Evolutionary conservation across 345 rosid species (phyloP).

Genomic region (Aethionema arabicum): DNA sequence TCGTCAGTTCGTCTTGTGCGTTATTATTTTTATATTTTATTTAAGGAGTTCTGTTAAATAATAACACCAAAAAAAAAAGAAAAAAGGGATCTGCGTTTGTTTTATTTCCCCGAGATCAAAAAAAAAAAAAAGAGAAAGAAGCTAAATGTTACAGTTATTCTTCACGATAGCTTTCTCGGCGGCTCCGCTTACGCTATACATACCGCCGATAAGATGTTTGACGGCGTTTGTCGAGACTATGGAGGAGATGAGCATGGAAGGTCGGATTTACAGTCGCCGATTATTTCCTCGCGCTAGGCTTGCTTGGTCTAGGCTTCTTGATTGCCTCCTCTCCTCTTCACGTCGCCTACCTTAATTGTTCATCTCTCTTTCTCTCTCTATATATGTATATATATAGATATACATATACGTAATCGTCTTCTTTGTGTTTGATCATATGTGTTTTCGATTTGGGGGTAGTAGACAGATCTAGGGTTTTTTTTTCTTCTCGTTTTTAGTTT

Average conservation of each 20-base stretch:
- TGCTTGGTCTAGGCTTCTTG: constrained; percentile 69
- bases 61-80: no score
- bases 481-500: constrained; percentile 5
- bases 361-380: not conserved
- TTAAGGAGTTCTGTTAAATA: not conserved
- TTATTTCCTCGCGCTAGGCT: constrained; percentile 64
- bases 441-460: constrained; percentile 19
- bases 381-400: not conserved
- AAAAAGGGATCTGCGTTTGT: constrained; percentile 17
- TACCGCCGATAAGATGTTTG: constrained; percentile 84
- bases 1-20: not conserved
- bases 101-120: not conserved
- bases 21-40: not conserved
- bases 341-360: constrained; percentile 27
- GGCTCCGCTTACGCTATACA: constrained; percentile 73
- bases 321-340: constrained; percentile 57
- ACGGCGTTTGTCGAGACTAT: constrained; percentile 67
- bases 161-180: constrained; percentile 92
- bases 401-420: not conserved
- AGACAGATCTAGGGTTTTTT: constrained; percentile 19
- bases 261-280: constrained; percentile 53
- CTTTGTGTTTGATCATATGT: constrained; percentile 23
- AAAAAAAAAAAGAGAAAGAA: not conserved
- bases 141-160: constrained; percentile 60
- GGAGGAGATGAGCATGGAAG: constrained; percentile 62